Evolutionary conservation across 495 filamentous ascomycete genomes (phyloP).

Genomic region (Bombardia bombarda): DNA sequence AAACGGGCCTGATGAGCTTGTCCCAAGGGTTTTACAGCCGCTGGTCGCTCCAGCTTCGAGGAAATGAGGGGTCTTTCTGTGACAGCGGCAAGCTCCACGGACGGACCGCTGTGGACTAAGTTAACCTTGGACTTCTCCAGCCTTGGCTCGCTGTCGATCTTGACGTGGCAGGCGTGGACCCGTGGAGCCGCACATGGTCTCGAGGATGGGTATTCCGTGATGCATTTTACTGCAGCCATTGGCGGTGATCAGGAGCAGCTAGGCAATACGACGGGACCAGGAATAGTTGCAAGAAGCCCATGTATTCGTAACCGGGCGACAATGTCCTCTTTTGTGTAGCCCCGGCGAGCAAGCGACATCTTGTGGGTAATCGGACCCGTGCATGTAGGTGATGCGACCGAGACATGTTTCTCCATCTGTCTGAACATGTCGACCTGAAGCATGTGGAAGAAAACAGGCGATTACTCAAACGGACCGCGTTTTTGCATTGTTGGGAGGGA

Average conservation of each 20-base stretch:
- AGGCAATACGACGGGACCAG: no score
- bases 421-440: not conserved
- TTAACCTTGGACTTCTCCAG: not conserved
- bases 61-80: slow-evolving; percentile 13
- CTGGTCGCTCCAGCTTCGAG: not conserved
- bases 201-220: not conserved
- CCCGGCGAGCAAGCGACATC: not conserved
- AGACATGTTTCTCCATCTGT: no score
- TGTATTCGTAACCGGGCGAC: no score
- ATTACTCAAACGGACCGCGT: no score
- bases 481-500: not conserved
- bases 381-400: not conserved
- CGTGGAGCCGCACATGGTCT: not conserved
- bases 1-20: slow-evolving; percentile 14
- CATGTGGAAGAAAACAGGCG: not conserved
- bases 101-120: not conserved
- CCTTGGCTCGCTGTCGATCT: no score
- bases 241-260: no score
- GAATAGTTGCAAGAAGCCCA: no score
- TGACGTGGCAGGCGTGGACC: not conserved
- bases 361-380: not conserved
- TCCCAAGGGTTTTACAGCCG: not conserved
- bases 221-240: no score
- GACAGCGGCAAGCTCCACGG: slow-evolving; percentile 10
- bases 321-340: no score